Evolutionary conservation across 2,329 filamentous ascomycete species (phyloP).

Genomic region (Lomentospora prolificans): DNA sequence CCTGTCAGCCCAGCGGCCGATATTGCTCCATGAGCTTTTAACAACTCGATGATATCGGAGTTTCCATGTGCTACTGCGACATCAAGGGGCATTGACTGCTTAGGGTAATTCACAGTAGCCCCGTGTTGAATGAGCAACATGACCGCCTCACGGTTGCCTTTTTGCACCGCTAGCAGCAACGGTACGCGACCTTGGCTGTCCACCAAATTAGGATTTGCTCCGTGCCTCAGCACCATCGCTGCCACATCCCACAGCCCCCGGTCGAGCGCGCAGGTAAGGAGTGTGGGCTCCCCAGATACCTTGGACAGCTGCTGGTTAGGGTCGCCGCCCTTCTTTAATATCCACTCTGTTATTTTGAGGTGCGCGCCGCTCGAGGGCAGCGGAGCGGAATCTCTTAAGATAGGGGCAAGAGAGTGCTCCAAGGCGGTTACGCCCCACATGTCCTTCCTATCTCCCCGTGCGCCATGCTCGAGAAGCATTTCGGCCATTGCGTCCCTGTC

Average conservation of each 20-base stretch:
- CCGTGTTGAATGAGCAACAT: constrained; percentile 19
- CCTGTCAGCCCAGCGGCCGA: background rate
- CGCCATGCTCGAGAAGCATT: constrained; percentile 20
- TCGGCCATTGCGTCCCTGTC: constrained; percentile 21
- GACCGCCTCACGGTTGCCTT: constrained; percentile 19
- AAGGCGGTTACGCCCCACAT: background rate
- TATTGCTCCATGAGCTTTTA: background rate
- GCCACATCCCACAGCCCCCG: constrained; percentile 15
- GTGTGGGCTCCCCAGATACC: constrained; percentile 12
- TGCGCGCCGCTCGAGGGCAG: constrained; percentile 13
- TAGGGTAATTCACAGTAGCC: constrained; percentile 14
- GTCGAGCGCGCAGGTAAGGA: constrained; percentile 22
- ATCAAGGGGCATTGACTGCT: background rate
- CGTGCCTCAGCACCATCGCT: constrained; percentile 19
- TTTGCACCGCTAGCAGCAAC: constrained; percentile 21
- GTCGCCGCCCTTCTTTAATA: constrained; percentile 13
- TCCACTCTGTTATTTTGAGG: background rate
- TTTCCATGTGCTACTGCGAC: background rate
- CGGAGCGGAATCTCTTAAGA: constrained; percentile 12
- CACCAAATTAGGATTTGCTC: constrained; percentile 21
- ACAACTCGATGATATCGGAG: background rate
- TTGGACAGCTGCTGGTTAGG: constrained; percentile 11
- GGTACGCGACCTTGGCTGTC: constrained; percentile 22
- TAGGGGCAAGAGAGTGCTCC: constrained; percentile 3
- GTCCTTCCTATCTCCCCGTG: constrained; percentile 17